Evolutionary conservation across 805 yeast species (phyloP), one percentile per base, ranked within the genome.

Genomic region (Torulaspora quercuum): DNA sequence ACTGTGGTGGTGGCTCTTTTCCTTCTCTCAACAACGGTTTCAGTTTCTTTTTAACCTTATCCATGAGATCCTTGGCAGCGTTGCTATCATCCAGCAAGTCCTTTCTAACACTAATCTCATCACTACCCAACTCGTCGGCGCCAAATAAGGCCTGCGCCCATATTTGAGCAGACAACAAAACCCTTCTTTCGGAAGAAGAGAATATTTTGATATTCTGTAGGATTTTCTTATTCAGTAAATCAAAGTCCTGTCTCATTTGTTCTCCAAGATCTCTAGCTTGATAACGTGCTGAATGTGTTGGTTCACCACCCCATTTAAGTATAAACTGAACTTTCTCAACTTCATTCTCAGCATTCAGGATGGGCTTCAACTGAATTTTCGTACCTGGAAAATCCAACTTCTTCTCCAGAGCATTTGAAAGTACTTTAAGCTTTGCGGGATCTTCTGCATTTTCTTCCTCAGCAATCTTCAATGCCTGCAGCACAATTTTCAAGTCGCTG

Each of bases 261-360:
- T 90, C 97, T 35, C 98, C 99, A 12, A 92, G 76, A 61, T 92
- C 99, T 18, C 81, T 75, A 1, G 96, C 95, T 65, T 92, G 99
- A 59, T 87, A 84, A 45, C 81, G 76, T 2, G 97, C 97, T 7
- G 97, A 88, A 61, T 92, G 99, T 1, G 99, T 92, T 5, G 98
- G 97, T 62, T 92, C 99, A 46, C 99, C 99, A 52, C 98, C 98
- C 98, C 98, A 92, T 60, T 92, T 92, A 52, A 92, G 69, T 44
- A 92, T 94, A 45, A 92, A 80, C 62, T 92, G 98, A 15, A 90
- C 97, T 58, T 92, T 92, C 48, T 90, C 97, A 13, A 92, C 92
- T 21, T 80, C 78, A 23, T 75, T 80, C 25, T 75, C 79, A 9
- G 69, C 65, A 50, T 74, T 73, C 38, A 89, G 56, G 3, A 90